A percentile compares a stretch with the other conserved stretches of the same genome.
These are phyloP conservation scores for Corchorus capsularis DNA, from an alignment of 345 rosid genomes.

Conservation along the genomic window DNA sequence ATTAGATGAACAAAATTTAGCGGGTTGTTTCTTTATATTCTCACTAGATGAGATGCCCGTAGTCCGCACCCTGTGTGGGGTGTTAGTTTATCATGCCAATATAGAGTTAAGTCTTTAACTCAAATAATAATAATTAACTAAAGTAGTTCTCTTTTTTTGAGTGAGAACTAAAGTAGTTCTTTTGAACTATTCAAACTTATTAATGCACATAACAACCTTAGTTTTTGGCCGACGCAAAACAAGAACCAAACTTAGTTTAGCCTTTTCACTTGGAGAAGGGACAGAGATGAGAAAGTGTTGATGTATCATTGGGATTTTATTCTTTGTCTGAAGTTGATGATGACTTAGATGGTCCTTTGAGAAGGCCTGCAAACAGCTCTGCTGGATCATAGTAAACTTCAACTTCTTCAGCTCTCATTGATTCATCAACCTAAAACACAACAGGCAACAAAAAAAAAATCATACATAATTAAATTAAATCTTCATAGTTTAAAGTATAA, in stretches of 20 bases:
- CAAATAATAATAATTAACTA: too few relatives aligned
- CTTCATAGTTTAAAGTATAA: background rate
- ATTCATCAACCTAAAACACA: constrained; percentile 59
- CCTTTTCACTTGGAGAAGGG: constrained; percentile 20
- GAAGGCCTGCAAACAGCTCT: constrained; percentile 60
- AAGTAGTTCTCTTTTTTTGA: too few relatives aligned
- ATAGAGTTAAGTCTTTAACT: too few relatives aligned
- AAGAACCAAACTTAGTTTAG: background rate
- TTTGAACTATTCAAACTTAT: too few relatives aligned
- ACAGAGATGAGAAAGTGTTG: constrained; percentile 22
- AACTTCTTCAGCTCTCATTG: constrained; percentile 60
- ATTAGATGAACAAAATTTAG: too few relatives aligned
- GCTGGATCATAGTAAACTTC: constrained; percentile 66
- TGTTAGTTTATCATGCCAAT: too few relatives aligned
- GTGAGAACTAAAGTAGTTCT: too few relatives aligned
- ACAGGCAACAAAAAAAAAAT: background rate
- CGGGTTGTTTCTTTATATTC: too few relatives aligned
- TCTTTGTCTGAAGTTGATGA: background rate
- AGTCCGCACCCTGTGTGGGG: too few relatives aligned
- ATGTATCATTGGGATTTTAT: background rate
- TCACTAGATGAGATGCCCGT: too few relatives aligned
- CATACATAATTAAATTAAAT: background rate
- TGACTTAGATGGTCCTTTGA: constrained; percentile 31
- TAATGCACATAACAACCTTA: too few relatives aligned
- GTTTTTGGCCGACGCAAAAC: too few relatives aligned